Conservation (phyloP, 139 green algal genomes). For the Tetradesmus lagerheimii region DNA sequence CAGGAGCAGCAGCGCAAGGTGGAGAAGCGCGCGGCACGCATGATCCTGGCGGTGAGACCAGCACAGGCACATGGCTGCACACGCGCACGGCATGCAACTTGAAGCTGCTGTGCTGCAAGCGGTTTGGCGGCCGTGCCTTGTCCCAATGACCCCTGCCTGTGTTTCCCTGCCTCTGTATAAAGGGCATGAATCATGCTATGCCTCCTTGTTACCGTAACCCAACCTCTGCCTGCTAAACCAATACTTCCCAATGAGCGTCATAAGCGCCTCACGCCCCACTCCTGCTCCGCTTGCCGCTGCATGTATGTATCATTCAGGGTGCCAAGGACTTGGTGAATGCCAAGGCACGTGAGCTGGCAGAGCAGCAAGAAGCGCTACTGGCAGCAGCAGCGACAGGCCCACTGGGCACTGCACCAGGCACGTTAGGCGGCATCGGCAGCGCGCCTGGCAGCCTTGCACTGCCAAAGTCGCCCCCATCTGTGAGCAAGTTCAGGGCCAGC, state of each 20-base stretch:
- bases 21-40: constrained; percentile 14
- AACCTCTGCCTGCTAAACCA: neutral
- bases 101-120: neutral
- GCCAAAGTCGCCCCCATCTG: constrained; percentile 20
- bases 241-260: neutral
- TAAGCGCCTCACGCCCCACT: neutral
- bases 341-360: constrained; percentile 52
- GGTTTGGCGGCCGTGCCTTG: neutral
- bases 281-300: neutral
- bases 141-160: neutral
- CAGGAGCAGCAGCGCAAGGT: constrained; percentile 26
- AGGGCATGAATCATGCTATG: neutral
- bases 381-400: constrained; percentile 1
- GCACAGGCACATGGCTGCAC: neutral
- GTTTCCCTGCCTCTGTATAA: neutral
- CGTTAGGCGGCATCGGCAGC: neutral
- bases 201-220: neutral
- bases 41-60: constrained; percentile 38
- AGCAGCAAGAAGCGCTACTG: constrained; percentile 29
- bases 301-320: constrained; percentile 1
- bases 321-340: constrained; percentile 36
- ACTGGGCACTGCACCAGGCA: neutral
- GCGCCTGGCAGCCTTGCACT: neutral
- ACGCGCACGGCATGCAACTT: neutral
- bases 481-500: constrained; percentile 18